A percentile compares a stretch with the other conserved stretches of the same genome.
These are phyloP conservation scores for Phylloporus sp. DNA, from an alignment of 768 basidiomycete genomes.

Conservation along the genomic window DNA sequence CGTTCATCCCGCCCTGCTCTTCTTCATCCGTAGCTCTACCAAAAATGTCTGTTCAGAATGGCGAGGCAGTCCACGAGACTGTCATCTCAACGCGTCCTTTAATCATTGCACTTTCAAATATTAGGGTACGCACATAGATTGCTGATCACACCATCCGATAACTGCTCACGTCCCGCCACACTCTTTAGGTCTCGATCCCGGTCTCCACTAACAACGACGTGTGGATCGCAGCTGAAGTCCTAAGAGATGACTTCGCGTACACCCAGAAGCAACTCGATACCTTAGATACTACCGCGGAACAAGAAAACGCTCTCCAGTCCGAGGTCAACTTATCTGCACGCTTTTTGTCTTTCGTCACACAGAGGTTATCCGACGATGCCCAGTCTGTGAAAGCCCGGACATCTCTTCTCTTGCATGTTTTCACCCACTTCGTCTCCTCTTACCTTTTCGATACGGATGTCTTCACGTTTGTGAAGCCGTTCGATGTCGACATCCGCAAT, in stretches of 20 bases:
- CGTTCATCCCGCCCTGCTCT: background rate
- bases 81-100: constrained; percentile 35
- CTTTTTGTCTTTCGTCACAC: constrained; percentile 76
- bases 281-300: constrained; percentile 48
- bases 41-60: constrained; percentile 34
- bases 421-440: constrained; percentile 72
- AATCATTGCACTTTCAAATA: constrained; percentile 29
- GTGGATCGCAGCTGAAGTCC: constrained; percentile 91
- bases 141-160: constrained; percentile 2
- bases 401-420: constrained; percentile 67
- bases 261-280: constrained; percentile 55
- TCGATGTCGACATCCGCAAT: constrained; percentile 72
- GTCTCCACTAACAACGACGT: constrained; percentile 77
- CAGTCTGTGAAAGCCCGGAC: constrained; percentile 51
- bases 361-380: constrained; percentile 54
- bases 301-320: constrained; percentile 58
- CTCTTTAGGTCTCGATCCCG: constrained; percentile 72
- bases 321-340: constrained; percentile 75
- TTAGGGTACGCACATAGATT: constrained; percentile 32
- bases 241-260: constrained; percentile 84
- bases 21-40: constrained; percentile 4
- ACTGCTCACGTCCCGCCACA: constrained; percentile 1
- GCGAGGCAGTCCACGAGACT: constrained; percentile 27
- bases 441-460: constrained; percentile 75
- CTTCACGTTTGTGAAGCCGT: constrained; percentile 74